A percentile compares a stretch with the other conserved stretches of the same genome.
These are phyloP conservation scores for Endotrypanum monterogeii DNA, from an alignment of 208 protist genomes.

Conservation along the genomic window DNA sequence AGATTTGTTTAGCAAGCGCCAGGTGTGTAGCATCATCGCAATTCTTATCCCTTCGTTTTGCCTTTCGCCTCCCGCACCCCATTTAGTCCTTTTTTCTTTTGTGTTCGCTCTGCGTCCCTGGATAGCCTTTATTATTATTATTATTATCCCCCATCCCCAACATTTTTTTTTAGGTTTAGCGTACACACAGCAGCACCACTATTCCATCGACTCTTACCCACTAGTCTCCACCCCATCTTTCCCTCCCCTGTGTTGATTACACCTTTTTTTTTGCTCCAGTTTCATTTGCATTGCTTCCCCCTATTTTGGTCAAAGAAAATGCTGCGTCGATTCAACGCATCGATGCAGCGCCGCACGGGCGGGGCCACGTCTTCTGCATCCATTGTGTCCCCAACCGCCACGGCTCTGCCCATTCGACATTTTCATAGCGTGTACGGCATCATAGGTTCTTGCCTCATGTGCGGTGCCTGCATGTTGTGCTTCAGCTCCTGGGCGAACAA, in stretches of 20 bases:
- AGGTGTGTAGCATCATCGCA: not conserved
- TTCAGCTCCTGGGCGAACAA: conserved; percentile 89
- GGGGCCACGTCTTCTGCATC: conserved; percentile 1
- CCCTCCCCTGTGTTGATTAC: too few relatives aligned
- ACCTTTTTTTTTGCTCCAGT: too few relatives aligned
- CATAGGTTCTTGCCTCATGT: conserved; percentile 64
- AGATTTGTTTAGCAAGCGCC: not conserved
- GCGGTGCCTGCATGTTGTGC: conserved; percentile 70
- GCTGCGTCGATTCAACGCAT: conserved; percentile 45
- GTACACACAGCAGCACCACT: too few relatives aligned
- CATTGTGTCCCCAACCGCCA: not conserved
- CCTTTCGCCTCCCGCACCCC: too few relatives aligned
- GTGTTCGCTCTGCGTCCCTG: too few relatives aligned
- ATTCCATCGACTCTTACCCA: too few relatives aligned
- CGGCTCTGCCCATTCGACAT: conserved; percentile 23
- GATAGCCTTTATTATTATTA: too few relatives aligned
- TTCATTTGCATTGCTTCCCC: not conserved
- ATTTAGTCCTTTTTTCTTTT: not conserved
- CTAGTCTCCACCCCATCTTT: too few relatives aligned
- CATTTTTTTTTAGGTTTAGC: too few relatives aligned
- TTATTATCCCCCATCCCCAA: too few relatives aligned
- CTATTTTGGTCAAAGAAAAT: conserved; percentile 6
- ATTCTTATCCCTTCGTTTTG: not conserved
- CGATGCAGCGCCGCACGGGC: conserved; percentile 16
- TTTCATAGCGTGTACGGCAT: conserved; percentile 71